These are phyloP conservation scores for Dujonia santamariae DNA, from an alignment of 1,139 yeast genomes.

Conservation along the genomic window DNA sequence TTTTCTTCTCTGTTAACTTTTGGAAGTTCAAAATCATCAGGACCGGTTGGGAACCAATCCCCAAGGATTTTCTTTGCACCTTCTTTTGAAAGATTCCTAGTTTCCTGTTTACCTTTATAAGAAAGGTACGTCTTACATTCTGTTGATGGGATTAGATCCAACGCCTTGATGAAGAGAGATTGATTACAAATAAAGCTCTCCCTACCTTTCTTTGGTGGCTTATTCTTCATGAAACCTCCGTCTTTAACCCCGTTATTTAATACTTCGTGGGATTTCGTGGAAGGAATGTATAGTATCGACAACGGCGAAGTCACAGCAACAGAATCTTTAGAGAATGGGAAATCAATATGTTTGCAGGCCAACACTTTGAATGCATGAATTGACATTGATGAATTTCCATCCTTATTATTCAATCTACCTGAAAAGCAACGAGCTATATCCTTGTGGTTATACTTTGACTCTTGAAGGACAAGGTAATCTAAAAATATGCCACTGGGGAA, in stretches of 20 bases:
- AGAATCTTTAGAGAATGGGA: slow-evolving; percentile 1
- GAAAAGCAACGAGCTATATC: slow-evolving; percentile 57
- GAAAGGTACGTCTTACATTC: slow-evolving; percentile 18
- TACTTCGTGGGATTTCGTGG: slow-evolving; percentile 31
- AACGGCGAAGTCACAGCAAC: slow-evolving; percentile 31
- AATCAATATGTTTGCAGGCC: slow-evolving; percentile 14
- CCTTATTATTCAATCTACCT: slow-evolving; percentile 18
- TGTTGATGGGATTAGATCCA: too few relatives aligned
- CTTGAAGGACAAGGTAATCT: slow-evolving; percentile 53
- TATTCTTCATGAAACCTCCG: slow-evolving; percentile 45
- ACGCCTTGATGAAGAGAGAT: slow-evolving; percentile 18
- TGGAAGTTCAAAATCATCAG: slow-evolving; percentile 28
- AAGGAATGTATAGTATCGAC: slow-evolving; percentile 32
- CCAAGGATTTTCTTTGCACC: slow-evolving; percentile 20
- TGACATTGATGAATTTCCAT: slow-evolving; percentile 7
- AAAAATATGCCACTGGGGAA: slow-evolving; percentile 45
- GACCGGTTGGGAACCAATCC: slow-evolving; percentile 29
- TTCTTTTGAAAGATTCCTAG: slow-evolving; percentile 23
- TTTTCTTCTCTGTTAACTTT: too few relatives aligned
- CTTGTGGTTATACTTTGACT: slow-evolving; percentile 18
- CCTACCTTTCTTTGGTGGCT: slow-evolving; percentile 44
- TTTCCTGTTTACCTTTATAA: slow-evolving; percentile 21
- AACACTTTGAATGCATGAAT: slow-evolving; percentile 19
- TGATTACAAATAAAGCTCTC: slow-evolving; percentile 39
- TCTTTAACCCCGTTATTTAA: slow-evolving; percentile 53